Conservation (phyloP, 2,329 filamentous ascomycete genomes). For the Aspergillus uvarum region DNA sequence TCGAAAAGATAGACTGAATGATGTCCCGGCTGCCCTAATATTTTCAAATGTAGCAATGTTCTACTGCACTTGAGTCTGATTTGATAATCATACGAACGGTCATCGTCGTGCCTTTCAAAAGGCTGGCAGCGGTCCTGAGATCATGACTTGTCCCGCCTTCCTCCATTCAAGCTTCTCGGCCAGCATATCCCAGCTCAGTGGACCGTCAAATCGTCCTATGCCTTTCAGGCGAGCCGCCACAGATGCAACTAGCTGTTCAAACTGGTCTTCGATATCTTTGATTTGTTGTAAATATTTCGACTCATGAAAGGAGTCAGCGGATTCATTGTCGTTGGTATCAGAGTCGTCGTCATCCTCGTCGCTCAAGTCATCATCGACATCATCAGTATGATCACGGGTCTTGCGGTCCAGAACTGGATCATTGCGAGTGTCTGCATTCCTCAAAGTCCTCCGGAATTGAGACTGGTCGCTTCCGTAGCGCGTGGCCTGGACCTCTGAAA, state of each 20-base stretch:
- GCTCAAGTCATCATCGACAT: slow-evolving; percentile 23
- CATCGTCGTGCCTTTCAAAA: not conserved
- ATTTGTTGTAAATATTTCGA: slow-evolving; percentile 55
- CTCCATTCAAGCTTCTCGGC: slow-evolving; percentile 72
- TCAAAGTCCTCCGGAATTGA: slow-evolving; percentile 24
- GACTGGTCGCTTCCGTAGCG: slow-evolving; percentile 40
- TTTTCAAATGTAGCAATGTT: too few relatives aligned
- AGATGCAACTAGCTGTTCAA: slow-evolving; percentile 67
- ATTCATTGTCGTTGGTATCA: slow-evolving; percentile 22
- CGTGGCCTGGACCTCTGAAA: slow-evolving; percentile 60
- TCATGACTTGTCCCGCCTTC: slow-evolving; percentile 13
- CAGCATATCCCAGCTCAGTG: slow-evolving; percentile 74
- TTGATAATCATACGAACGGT: not conserved
- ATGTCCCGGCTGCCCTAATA: too few relatives aligned
- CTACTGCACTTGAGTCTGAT: not conserved
- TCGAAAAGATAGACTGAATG: too few relatives aligned
- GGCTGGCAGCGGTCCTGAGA: not conserved
- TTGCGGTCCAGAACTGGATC: slow-evolving; percentile 3
- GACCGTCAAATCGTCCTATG: slow-evolving; percentile 70
- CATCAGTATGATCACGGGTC: slow-evolving; percentile 15
- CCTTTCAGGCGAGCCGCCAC: slow-evolving; percentile 70
- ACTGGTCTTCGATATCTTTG: slow-evolving; percentile 59
- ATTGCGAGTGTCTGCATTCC: slow-evolving; percentile 3
- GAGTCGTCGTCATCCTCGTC: slow-evolving; percentile 32
- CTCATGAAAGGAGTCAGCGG: slow-evolving; percentile 38